These are phyloP conservation scores for Passalora sequoiae DNA, from an alignment of 2,329 filamentous ascomycete species.

Conservation along the genomic window DNA sequence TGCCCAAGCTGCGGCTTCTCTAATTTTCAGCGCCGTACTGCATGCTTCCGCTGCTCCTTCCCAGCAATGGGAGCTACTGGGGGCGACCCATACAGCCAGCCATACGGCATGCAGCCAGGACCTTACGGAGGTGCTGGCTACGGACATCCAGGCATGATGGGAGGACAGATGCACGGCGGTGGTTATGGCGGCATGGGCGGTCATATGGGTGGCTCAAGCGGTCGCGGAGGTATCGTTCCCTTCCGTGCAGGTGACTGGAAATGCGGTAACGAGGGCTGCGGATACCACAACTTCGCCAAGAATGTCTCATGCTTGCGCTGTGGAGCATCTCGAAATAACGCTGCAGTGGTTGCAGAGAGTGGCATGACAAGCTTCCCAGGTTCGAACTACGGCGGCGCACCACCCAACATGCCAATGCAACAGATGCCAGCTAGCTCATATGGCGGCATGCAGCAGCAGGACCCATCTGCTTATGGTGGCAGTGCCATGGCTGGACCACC, in stretches of 20 bases:
- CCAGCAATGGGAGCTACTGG: constrained; percentile 75
- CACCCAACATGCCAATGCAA: constrained; percentile 67
- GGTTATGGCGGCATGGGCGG: constrained; percentile 50
- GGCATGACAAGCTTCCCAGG: constrained; percentile 50
- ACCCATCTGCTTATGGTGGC: constrained; percentile 64
- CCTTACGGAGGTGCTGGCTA: constrained; percentile 39
- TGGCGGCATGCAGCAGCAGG: constrained; percentile 48
- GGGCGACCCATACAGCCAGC: constrained; percentile 53
- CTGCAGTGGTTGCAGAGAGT: constrained; percentile 89
- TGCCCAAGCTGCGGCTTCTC: constrained; percentile 98
- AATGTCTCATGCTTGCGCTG: constrained; percentile 97
- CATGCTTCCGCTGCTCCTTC: constrained; percentile 98
- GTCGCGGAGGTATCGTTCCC: constrained; percentile 65
- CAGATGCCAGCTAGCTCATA: constrained; percentile 28
- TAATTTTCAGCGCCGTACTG: constrained; percentile 97
- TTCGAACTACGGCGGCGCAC: constrained; percentile 58
- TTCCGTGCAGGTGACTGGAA: constrained; percentile 99
- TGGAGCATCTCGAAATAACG: constrained; percentile 87
- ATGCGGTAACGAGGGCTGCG: constrained; percentile 93
- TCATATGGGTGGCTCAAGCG: constrained; percentile 56
- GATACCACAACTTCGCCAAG: constrained; percentile 99
- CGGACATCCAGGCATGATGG: constrained; percentile 68
- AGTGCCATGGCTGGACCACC: constrained; percentile 54
- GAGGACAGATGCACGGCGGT: constrained; percentile 58
- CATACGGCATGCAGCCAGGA: constrained; percentile 40